A percentile compares a stretch with the other conserved stretches of the same genome.
Conservation (phyloP, 2,329 filamentous ascomycete genomes). For the Fusarium sp. region DNA sequence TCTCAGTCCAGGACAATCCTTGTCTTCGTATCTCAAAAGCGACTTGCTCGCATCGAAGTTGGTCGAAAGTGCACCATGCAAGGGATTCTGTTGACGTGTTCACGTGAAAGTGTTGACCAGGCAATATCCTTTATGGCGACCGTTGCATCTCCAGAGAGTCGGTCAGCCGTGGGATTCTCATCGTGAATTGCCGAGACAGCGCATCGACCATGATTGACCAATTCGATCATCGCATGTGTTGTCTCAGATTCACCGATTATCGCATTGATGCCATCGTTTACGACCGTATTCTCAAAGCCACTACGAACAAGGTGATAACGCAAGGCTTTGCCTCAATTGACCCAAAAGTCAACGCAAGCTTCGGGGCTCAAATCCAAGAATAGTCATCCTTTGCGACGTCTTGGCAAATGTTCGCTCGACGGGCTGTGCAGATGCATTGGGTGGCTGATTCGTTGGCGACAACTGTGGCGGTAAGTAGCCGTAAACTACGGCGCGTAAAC, state of each 20-base stretch:
- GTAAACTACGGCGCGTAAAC: too few species aligned
- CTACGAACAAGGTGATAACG: too few species aligned
- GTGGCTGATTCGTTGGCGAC: not conserved
- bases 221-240: too few species aligned
- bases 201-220: not conserved
- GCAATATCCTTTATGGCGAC: not conserved
- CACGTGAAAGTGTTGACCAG: not conserved
- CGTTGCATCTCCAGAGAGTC: not conserved
- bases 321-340: not conserved
- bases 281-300: not conserved
- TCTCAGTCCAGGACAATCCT: rapidly evolving
- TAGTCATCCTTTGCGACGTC: not conserved
- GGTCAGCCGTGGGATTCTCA: not conserved
- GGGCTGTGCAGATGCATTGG: not conserved
- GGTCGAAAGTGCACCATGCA: too few species aligned
- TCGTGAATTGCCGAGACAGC: not conserved
- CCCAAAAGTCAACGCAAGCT: not conserved
- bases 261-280: too few species aligned
- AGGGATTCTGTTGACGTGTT: not conserved
- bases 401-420: not conserved
- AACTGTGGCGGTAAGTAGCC: not conserved
- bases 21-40: too few species aligned
- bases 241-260: too few species aligned
- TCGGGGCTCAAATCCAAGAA: not conserved
- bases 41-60: too few species aligned